A percentile compares a stretch with the other conserved stretches of the same genome.
Evolutionary conservation across 192 early-diverging fungal genomes (phyloP).

Genomic region (Funneliformis geosporum): DNA sequence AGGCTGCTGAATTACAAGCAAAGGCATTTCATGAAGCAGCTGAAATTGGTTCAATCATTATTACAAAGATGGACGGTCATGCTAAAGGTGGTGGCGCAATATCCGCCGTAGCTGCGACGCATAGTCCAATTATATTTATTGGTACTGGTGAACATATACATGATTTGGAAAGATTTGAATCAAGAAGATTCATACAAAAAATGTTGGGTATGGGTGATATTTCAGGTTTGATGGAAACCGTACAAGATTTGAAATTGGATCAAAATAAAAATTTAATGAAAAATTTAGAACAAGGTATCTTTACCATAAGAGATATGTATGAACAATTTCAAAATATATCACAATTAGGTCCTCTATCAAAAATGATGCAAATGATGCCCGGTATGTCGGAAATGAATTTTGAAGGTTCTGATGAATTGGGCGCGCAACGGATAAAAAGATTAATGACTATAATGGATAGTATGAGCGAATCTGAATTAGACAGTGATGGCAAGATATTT

Average conservation of each 20-base stretch:
- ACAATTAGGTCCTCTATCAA: constrained; percentile 90
- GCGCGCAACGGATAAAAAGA: constrained; percentile 58
- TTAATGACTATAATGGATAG: constrained; percentile 95
- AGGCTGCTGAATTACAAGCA: constrained; percentile 93
- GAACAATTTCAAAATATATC: constrained; percentile 89
- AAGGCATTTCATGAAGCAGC: constrained; percentile 90
- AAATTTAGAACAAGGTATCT: constrained; percentile 84
- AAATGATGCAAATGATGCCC: constrained; percentile 74
- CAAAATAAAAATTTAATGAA: constrained; percentile 88
- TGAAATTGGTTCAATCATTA: constrained; percentile 92
- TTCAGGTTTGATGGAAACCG: constrained; percentile 81
- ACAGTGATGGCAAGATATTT: constrained; percentile 87
- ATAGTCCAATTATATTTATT: constrained; percentile 92
- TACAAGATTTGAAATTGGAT: constrained; percentile 85
- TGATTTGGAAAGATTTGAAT: constrained; percentile 87
- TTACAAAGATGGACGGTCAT: constrained; percentile 99
- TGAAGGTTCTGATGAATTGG: constrained; percentile 55
- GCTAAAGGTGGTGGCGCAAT: constrained; percentile 99
- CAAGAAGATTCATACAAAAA: constrained; percentile 89
- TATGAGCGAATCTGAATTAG: constrained; percentile 90
- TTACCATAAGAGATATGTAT: constrained; percentile 91
- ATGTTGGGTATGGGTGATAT: constrained; percentile 95
- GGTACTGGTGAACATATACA: constrained; percentile 98
- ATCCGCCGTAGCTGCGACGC: constrained; percentile 93
- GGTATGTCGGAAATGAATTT: constrained; percentile 57